Base-by-base conservation (phyloP, 2,329 filamentous ascomycete genomes). In the Rutstroemia sp. region DNA sequence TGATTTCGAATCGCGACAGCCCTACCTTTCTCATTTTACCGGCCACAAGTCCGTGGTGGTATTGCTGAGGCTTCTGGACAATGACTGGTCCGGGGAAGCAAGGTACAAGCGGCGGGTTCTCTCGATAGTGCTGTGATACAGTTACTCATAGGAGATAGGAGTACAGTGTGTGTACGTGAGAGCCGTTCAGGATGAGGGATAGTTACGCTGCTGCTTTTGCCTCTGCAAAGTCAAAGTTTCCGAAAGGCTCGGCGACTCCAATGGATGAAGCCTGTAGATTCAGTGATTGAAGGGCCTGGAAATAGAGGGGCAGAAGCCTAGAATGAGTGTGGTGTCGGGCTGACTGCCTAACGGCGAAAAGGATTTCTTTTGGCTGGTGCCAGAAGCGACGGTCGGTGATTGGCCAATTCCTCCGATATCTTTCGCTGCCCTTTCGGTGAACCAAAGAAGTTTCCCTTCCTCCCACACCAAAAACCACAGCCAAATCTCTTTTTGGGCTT, bases 11-110 rank as follows among this genome's bases (percentile, higher is more conserved):
- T 38, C 38, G n/a, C n/a, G 10, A 21, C 45, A 25, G 52, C 45
- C 45, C 16, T 44, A 4, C 16, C 42, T 44, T 55, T 9, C 47
- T 9, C 47, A 38, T 48, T 46, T 19, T 54, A 7, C 25, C 44
- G 7, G 42, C 44, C 51, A 56, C 41, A 30, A 30, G 27, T 7
- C 27, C 27, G 8, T 10, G 27, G 27, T 30, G 27, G 27, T 10
- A 30, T 30, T 39, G 9, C 37, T 23, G 23, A 1, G 9, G 21
- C 9, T 10, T 50, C 41, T 46, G 17, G 23, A 17, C 37, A 34
- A 42, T 49, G 45, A 54, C 23, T 54, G 52, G 52, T 54, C 37
- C 52, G 46, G 52, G 52, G 52, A 50, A 54, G n/a, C 52, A 49
- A 30, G 46, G 41, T 50, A 37, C n/a, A 34, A 44, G 49, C n/a